Evolutionary conservation across 441 rosid genomes (phyloP).

Genomic region (Aleurites moluccanus): DNA sequence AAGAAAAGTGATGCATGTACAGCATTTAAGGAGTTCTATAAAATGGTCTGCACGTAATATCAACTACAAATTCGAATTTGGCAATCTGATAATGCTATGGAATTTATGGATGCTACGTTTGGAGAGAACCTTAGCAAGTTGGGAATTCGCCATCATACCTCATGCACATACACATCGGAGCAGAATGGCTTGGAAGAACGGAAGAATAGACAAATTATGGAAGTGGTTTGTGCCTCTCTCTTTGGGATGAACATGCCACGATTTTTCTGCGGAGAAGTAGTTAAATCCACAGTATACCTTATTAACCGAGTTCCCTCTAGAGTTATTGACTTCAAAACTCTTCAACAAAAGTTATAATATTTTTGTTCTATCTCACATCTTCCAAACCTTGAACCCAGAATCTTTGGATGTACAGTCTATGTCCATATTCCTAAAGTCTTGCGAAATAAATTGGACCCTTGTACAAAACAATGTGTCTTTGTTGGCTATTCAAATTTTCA

Average conservation of each 20-base stretch:
- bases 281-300: not conserved
- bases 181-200: not conserved
- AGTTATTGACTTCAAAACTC: not conserved
- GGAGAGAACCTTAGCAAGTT: not conserved
- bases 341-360: not conserved
- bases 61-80: too few species aligned
- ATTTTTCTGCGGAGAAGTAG: not conserved
- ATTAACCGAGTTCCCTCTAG: not conserved
- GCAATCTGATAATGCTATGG: not conserved
- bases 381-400: not conserved
- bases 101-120: not conserved
- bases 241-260: conserved; percentile 3
- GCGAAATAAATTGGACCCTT: not conserved
- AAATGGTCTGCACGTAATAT: not conserved
- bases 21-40: not conserved
- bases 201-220: not conserved
- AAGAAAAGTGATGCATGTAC: not conserved
- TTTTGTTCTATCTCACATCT: not conserved
- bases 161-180: too few species aligned
- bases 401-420: too few species aligned
- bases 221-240: not conserved
- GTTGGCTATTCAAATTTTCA: too few species aligned
- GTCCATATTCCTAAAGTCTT: conserved; percentile 6
- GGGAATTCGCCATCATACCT: not conserved
- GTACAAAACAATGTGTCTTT: too few species aligned